Conservation (phyloP, 352 stramenopile species). For the Globisporangium carolinianum region DNA sequence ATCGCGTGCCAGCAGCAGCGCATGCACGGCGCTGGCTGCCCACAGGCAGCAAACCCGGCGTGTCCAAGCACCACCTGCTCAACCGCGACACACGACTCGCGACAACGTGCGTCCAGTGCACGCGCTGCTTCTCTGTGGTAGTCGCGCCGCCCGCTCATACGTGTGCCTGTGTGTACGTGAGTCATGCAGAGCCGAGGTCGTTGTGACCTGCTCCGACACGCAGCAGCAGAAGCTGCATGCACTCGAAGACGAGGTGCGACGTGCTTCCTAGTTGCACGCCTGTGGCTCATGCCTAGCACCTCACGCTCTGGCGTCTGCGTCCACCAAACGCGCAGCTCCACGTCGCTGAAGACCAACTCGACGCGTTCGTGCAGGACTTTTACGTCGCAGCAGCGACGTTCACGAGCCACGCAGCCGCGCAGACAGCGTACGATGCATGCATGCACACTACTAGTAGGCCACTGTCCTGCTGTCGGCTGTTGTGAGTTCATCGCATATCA, state of each 20-base stretch:
- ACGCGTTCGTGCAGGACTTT: conserved; percentile 46
- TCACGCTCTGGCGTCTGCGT: too few relatives aligned
- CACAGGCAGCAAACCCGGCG: conserved; percentile 33
- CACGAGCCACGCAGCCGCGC: conserved; percentile 25
- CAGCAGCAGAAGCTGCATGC: conserved; percentile 23
- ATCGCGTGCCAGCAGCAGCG: neutral
- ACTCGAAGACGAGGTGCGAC: conserved; percentile 32
- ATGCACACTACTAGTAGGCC: too few relatives aligned
- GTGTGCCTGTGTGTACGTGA: too few relatives aligned
- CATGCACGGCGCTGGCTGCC: conserved; percentile 32
- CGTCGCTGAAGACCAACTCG: neutral
- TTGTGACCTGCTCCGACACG: conserved; percentile 24
- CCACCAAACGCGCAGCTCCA: neutral
- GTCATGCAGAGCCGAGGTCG: conserved; percentile 19
- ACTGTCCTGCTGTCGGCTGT: too few relatives aligned
- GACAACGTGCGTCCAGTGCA: too few relatives aligned
- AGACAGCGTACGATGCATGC: conserved; percentile 27
- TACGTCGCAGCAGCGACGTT: conserved; percentile 49
- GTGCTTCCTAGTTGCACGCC: too few relatives aligned
- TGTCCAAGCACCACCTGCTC: conserved; percentile 52
- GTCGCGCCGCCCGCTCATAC: too few relatives aligned
- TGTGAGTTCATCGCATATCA: neutral
- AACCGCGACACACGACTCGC: neutral
- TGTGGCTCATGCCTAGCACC: too few relatives aligned
- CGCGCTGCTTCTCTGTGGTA: too few relatives aligned